Evolutionary conservation across 2,329 filamentous ascomycete genomes (phyloP).

Genomic region (Aureobasidium namibiae): DNA sequence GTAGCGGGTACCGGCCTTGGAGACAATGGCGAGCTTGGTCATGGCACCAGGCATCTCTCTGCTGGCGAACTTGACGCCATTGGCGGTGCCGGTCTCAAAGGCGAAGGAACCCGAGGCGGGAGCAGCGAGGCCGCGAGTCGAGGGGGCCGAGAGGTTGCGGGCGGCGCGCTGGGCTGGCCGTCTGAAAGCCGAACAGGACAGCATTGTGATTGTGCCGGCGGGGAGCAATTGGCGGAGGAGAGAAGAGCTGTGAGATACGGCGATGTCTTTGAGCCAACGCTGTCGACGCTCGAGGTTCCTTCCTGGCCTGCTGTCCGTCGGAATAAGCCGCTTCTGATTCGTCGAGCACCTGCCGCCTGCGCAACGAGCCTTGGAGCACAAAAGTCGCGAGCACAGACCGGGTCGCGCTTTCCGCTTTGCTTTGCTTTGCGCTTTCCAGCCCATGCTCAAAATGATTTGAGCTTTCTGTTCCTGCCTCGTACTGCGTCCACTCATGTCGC

Average conservation of each 20-base stretch:
- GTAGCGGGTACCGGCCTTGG: slow-evolving; percentile 91
- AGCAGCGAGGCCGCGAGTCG: slow-evolving; percentile 56
- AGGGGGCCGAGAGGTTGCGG: slow-evolving; percentile 48
- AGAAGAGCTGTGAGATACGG: slow-evolving; percentile 13
- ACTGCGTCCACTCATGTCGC: slow-evolving; percentile 11
- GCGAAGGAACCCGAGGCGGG: slow-evolving; percentile 68
- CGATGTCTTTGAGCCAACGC: slow-evolving; percentile 7
- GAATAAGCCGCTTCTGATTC: slow-evolving; percentile 11
- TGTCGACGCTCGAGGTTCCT: slow-evolving; percentile 11
- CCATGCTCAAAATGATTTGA: background rate
- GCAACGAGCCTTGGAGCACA: background rate
- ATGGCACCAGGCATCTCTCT: slow-evolving; percentile 83
- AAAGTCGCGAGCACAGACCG: background rate
- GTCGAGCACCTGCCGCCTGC: background rate
- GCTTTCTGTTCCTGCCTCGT: background rate
- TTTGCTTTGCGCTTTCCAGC: too few relatives aligned
- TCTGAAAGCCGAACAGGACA: slow-evolving; percentile 58
- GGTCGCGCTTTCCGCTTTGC: slow-evolving; percentile 6
- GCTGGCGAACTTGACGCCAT: slow-evolving; percentile 86
- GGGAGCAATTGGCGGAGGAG: slow-evolving; percentile 17
- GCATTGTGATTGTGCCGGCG: slow-evolving; percentile 40
- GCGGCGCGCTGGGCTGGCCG: slow-evolving; percentile 56
- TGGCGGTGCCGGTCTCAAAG: slow-evolving; percentile 79
- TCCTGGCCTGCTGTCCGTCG: background rate
- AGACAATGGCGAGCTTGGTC: slow-evolving; percentile 81